These are phyloP conservation scores for Neofusicoccum sp. DNA, from an alignment of 2,329 filamentous ascomycete genomes.

Conservation along the genomic window DNA sequence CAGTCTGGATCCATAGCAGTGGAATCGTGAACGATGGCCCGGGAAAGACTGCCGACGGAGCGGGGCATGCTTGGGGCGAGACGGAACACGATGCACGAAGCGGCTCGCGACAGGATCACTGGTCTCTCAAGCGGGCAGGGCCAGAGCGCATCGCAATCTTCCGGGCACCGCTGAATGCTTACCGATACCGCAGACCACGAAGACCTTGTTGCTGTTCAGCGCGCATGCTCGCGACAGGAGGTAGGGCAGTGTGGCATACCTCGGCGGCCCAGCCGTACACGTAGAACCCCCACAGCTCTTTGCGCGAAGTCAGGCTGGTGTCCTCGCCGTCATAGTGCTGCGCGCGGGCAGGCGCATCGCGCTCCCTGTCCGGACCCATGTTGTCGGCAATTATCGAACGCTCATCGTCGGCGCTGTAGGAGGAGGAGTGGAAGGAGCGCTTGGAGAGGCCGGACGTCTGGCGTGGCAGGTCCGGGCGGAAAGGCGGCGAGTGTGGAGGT, in stretches of 20 bases:
- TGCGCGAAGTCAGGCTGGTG: constrained; percentile 78
- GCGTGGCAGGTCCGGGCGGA: constrained; percentile 23
- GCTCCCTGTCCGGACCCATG: constrained; percentile 39
- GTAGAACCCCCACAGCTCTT: constrained; percentile 93
- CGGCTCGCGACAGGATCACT: not conserved
- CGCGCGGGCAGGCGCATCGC: constrained; percentile 21
- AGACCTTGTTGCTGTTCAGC: constrained; percentile 54
- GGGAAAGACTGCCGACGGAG: not conserved
- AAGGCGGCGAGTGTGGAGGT: constrained; percentile 21
- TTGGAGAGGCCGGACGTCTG: constrained; percentile 36
- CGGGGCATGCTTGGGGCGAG: not conserved
- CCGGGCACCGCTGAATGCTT: constrained; percentile 22
- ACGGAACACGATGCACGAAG: not conserved
- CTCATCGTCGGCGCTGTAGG: constrained; percentile 42
- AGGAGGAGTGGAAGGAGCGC: constrained; percentile 23
- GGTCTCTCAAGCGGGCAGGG: not conserved
- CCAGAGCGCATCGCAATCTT: not conserved
- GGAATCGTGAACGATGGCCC: not conserved
- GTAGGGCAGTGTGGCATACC: constrained; percentile 26
- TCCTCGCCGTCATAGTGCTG: constrained; percentile 74
- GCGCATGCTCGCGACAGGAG: not conserved
- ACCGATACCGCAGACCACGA: constrained; percentile 87
- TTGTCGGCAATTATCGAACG: constrained; percentile 34
- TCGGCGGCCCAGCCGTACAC: constrained; percentile 95
- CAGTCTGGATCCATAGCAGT: not conserved